Conservation (phyloP, 1,139 yeast species). For the Meyerozyma carpophila region DNA sequence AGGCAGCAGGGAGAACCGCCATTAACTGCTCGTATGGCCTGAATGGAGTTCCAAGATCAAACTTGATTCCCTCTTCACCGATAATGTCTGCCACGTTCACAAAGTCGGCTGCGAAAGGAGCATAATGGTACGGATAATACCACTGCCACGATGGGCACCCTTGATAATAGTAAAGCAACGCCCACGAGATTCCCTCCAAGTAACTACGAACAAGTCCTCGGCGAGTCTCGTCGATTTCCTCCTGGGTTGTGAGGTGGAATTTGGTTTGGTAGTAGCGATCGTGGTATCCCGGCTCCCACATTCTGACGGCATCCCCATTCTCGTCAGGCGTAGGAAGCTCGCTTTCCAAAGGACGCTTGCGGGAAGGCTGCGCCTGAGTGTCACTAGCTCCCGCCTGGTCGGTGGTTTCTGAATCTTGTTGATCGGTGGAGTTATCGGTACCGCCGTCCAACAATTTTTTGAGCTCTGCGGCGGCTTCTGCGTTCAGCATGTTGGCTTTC, state of each 20-base stretch:
- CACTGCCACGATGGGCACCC: conserved; percentile 99
- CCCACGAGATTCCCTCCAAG: conserved; percentile 96
- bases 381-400: conserved; percentile 9
- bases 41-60: conserved; percentile 75
- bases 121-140: conserved; percentile 96
- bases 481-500: conserved; percentile 70
- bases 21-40: conserved; percentile 92
- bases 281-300: conserved; percentile 86
- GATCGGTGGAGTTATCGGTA: conserved; percentile 11
- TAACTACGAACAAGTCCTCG: conserved; percentile 66
- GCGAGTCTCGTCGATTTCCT: conserved; percentile 52
- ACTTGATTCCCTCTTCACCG: conserved; percentile 53
- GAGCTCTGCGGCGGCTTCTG: conserved; percentile 63
- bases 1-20: conserved; percentile 97
- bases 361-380: conserved; percentile 15
- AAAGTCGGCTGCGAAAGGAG: conserved; percentile 94
- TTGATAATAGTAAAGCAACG: conserved; percentile 84
- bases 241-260: conserved; percentile 53
- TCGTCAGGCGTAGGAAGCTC: conserved; percentile 13
- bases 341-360: conserved; percentile 5
- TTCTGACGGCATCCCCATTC: conserved; percentile 55
- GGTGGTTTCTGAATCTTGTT: conserved; percentile 6
- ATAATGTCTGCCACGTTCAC: conserved; percentile 41
- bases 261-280: conserved; percentile 76
- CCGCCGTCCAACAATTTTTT: conserved; percentile 38